Evolutionary conservation across 176 grass and related monocot genomes (phyloP).

Genomic region (Raddia distichophylla): DNA sequence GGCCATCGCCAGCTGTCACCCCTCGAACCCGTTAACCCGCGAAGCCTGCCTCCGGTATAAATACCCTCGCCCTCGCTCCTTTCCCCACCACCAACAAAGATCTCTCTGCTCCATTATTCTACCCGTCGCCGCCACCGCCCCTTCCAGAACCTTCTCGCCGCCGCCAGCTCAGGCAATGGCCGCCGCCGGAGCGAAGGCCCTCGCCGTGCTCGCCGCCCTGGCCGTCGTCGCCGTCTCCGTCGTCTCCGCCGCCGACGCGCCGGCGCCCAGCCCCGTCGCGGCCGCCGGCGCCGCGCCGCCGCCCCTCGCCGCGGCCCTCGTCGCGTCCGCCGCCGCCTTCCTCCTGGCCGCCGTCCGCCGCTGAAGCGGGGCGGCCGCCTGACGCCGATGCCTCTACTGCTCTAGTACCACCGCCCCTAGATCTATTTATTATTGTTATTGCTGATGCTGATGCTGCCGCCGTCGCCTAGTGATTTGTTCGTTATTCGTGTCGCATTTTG

Average conservation of each 20-base stretch:
- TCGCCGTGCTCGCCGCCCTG: conserved; percentile 40
- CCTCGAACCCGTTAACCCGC: conserved; percentile 27
- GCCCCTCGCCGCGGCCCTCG: conserved; percentile 39
- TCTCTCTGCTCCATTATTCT: not conserved
- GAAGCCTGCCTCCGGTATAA: conserved; percentile 16
- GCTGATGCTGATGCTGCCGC: too few relatives aligned
- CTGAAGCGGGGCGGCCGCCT: conserved; percentile 17
- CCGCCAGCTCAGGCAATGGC: conserved; percentile 31
- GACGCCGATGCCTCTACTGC: not conserved
- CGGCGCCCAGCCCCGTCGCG: conserved; percentile 52
- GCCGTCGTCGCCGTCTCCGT: conserved; percentile 37
- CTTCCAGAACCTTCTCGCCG: conserved; percentile 14
- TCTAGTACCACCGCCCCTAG: conserved; percentile 29
- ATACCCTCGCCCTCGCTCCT: conserved; percentile 10
- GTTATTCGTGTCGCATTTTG: conserved; percentile 48
- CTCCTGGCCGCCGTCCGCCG: conserved; percentile 53
- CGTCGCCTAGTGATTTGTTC: conserved; percentile 31
- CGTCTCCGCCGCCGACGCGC: conserved; percentile 45
- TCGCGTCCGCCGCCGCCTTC: conserved; percentile 58
- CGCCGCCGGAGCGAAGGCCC: conserved; percentile 46
- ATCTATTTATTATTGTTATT: conserved; percentile 39
- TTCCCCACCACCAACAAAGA: conserved; percentile 31
- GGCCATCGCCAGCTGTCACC: conserved; percentile 29
- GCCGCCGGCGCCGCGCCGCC: conserved; percentile 39
- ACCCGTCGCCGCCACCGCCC: not conserved